phyloP scores from a whole-genome alignment of 441 rosid species.

The Brassica hybrid region DNA sequence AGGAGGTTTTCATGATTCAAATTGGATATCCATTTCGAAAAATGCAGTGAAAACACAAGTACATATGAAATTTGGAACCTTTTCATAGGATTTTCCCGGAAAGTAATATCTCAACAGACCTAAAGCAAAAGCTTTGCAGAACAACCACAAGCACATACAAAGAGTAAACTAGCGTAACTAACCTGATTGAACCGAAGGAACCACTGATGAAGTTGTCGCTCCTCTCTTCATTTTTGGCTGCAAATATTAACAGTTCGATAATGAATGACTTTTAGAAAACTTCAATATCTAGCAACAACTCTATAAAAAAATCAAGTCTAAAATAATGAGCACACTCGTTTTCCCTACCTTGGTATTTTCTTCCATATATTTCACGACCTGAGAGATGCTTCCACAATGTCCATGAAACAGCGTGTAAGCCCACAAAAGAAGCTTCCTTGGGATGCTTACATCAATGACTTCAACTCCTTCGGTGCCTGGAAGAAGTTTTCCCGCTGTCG shows the following conservation, averaged over 20 bases:
- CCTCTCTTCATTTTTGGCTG: slow-evolving; percentile 88
- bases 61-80: not conserved
- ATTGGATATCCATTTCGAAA: not conserved
- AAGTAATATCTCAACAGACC: not conserved
- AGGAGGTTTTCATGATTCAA: not conserved
- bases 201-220: slow-evolving; percentile 48
- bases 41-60: not conserved
- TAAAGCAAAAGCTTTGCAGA: slow-evolving; percentile 13
- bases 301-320: not conserved
- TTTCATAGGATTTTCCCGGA: not conserved
- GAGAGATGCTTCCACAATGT: slow-evolving; percentile 73
- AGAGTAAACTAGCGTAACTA: slow-evolving; percentile 35
- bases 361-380: slow-evolving; percentile 86
- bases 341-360: slow-evolving; percentile 83
- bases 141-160: slow-evolving; percentile 17
- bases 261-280: slow-evolving; percentile 15
- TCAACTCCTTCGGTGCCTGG: slow-evolving; percentile 75
- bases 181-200: slow-evolving; percentile 62
- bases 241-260: slow-evolving; percentile 22
- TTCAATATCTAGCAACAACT: slow-evolving; percentile 10
- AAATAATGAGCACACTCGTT: slow-evolving; percentile 16
- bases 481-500: slow-evolving; percentile 51
- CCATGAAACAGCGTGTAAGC: slow-evolving; percentile 83
- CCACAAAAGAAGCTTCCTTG: slow-evolving; percentile 97
- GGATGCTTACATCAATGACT: slow-evolving; percentile 83